Percentiles rank a stretch among this genome's conserved stretches.
Conservation (phyloP, 768 basidiomycete genomes). For the Lactarius sp. region DNA sequence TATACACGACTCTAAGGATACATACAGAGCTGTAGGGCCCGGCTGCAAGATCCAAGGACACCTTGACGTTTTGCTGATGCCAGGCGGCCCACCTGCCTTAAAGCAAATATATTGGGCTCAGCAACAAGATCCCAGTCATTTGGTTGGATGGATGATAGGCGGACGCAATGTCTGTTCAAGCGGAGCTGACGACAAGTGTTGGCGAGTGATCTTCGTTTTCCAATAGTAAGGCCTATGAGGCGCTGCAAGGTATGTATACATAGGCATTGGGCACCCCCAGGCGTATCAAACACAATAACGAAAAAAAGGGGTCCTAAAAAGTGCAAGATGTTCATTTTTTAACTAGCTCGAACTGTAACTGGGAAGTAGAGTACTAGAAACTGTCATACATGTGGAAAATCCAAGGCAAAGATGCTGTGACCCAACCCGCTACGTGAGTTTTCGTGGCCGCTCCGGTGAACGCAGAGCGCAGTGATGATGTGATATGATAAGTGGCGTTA, state of each 20-base stretch:
- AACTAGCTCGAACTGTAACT: background rate
- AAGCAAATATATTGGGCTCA: no score
- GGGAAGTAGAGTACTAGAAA: background rate
- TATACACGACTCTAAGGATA: no score
- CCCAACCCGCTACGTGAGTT: background rate
- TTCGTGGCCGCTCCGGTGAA: background rate
- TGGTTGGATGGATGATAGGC: no score
- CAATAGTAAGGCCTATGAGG: background rate
- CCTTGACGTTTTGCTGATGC: no score
- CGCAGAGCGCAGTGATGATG: background rate
- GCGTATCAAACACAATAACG: background rate
- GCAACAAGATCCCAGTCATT: no score
- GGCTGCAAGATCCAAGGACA: no score
- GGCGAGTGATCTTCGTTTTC: background rate
- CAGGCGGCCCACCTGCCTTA: no score
- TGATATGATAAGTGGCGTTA: background rate
- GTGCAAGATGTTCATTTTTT: background rate
- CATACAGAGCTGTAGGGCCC: no score
- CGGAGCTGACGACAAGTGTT: background rate
- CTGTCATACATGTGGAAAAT: background rate
- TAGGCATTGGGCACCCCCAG: background rate
- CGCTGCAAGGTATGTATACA: background rate
- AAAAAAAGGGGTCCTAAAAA: background rate
- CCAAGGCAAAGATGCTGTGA: background rate
- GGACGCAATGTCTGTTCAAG: background rate